A percentile compares a stretch with the other conserved stretches of the same genome.
These are phyloP conservation scores for Aureobasidium sp. DNA, from an alignment of 2,329 filamentous ascomycete species.

Conservation along the genomic window DNA sequence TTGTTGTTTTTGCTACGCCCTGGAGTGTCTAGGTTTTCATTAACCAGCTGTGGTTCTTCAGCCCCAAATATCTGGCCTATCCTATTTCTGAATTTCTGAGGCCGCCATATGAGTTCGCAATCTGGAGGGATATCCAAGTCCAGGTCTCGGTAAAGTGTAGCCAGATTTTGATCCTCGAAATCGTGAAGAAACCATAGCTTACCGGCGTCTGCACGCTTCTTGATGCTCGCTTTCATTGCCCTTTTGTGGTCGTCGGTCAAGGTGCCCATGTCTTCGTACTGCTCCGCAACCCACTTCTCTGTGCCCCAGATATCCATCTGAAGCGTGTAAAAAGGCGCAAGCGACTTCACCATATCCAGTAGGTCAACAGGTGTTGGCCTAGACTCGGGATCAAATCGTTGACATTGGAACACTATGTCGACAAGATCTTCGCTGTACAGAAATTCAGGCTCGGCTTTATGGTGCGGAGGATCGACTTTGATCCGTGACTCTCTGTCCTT, in stretches of 20 bases:
- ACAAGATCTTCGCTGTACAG: background rate
- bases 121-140: background rate
- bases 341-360: background rate
- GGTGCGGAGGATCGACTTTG: background rate
- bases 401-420: background rate
- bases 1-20: background rate
- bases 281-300: background rate
- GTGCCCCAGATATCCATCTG: background rate
- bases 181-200: background rate
- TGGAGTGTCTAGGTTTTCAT: background rate
- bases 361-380: background rate
- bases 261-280: background rate
- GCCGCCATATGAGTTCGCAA: background rate
- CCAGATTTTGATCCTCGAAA: background rate
- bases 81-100: background rate
- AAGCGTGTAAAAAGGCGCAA: background rate
- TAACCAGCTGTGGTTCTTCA: background rate
- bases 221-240: background rate
- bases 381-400: background rate
- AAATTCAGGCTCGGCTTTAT: background rate
- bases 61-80: background rate
- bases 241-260: background rate
- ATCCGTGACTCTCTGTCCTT: background rate
- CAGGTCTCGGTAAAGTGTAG: background rate
- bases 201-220: background rate